Conservation (phyloP, 2,329 filamentous ascomycete genomes). For the Coniella vitis region DNA sequence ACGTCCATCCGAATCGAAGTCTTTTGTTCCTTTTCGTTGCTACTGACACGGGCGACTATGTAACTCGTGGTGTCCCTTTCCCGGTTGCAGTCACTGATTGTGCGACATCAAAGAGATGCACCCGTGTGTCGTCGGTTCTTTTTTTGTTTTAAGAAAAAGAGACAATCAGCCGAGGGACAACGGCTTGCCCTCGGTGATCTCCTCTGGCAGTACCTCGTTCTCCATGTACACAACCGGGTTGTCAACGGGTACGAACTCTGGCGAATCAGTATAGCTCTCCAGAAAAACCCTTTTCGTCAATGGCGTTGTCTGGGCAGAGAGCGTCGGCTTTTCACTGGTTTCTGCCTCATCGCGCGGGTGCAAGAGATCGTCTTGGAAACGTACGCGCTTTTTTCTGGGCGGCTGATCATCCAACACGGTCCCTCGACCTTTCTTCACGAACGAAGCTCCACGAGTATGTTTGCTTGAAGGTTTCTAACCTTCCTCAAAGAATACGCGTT, state of each 20-base stretch:
- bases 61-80: too few species aligned
- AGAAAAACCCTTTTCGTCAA: conserved; percentile 6
- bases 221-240: conserved; percentile 11
- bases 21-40: background rate
- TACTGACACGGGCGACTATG: too few species aligned
- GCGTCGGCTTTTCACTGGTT: background rate
- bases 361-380: background rate
- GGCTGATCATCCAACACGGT: background rate
- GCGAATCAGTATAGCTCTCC: conserved; percentile 10
- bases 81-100: too few species aligned
- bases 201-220: background rate
- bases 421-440: background rate
- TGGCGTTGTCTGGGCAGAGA: background rate
- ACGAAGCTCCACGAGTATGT: conserved; percentile 13
- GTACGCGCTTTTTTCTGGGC: background rate
- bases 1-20: too few species aligned
- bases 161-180: background rate
- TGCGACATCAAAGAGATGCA: too few species aligned
- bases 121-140: too few species aligned
- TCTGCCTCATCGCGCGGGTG: background rate
- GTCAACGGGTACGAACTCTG: conserved; percentile 7
- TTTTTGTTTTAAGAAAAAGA: too few species aligned
- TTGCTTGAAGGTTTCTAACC: conserved; percentile 20
- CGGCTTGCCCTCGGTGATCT: background rate
- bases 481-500: conserved; percentile 47